phyloP scores from a whole-genome alignment of 2,329 filamentous ascomycete species.

The Colletotrichum liriopes region DNA sequence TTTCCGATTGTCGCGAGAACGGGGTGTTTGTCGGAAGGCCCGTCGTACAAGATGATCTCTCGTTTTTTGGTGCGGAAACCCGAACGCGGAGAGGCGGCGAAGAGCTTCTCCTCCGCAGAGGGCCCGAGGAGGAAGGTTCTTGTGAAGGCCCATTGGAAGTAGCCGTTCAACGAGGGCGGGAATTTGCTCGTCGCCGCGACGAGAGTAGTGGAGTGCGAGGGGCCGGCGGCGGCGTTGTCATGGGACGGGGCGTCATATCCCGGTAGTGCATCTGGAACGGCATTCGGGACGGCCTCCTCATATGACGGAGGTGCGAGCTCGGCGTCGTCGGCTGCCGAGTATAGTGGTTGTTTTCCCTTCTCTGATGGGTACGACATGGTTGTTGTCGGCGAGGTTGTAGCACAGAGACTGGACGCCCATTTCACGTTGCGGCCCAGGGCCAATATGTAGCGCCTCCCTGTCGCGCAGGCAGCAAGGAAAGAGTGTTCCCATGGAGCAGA shows the following conservation, averaged over 20 bases:
- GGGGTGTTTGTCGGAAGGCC: constrained; percentile 39
- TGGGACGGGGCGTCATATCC: not conserved
- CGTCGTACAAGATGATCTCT: constrained; percentile 43
- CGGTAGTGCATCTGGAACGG: not conserved
- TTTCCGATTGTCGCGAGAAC: constrained; percentile 45
- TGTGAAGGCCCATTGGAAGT: constrained; percentile 40
- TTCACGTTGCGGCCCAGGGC: too few species aligned
- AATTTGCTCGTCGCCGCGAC: constrained; percentile 32
- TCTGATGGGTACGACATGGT: not conserved
- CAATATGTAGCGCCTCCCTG: not conserved
- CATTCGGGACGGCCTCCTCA: constrained; percentile 2
- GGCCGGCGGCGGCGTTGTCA: not conserved
- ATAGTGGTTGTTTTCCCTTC: not conserved
- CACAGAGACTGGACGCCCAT: too few species aligned
- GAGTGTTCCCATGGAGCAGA: not conserved
- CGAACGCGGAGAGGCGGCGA: constrained; percentile 42
- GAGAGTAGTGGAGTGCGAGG: not conserved
- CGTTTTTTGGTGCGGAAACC: constrained; percentile 43
- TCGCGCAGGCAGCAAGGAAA: not conserved
- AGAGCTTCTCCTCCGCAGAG: constrained; percentile 43
- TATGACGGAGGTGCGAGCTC: constrained; percentile 4
- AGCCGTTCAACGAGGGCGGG: constrained; percentile 45
- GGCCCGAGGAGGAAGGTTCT: constrained; percentile 45
- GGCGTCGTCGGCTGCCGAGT: not conserved
- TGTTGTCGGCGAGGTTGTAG: not conserved